A percentile compares a stretch with the other conserved stretches of the same genome.
Evolutionary conservation across 495 filamentous ascomycete genomes (phyloP).

Genomic region (Lentithecium fluviatile): DNA sequence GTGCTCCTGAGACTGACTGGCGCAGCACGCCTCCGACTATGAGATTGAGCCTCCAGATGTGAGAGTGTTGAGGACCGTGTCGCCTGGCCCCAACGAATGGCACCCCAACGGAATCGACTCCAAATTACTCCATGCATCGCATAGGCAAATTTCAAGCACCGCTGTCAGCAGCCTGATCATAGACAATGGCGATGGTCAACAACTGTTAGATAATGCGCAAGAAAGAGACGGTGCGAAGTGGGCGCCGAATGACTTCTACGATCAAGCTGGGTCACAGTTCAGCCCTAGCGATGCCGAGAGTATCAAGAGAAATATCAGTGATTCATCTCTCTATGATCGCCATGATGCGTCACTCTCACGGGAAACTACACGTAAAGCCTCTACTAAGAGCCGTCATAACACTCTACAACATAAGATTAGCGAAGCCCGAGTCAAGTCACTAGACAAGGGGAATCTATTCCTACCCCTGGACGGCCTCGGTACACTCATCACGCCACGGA

Average conservation of each 20-base stretch:
- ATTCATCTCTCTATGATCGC: neutral
- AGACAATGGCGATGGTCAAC: neutral
- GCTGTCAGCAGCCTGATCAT: neutral
- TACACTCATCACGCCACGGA: neutral
- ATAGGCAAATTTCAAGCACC: neutral
- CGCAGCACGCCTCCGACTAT: no score
- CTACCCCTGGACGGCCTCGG: neutral
- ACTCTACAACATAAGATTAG: neutral
- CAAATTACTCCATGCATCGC: neutral
- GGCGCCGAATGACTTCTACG: neutral
- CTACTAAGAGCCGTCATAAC: neutral
- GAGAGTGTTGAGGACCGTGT: neutral
- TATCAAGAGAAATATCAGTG: neutral
- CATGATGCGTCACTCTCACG: no score
- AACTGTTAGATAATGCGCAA: neutral
- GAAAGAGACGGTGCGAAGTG: neutral
- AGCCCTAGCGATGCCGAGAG: neutral
- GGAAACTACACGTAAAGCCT: neutral
- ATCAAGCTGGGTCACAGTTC: neutral
- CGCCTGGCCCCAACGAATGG: neutral
- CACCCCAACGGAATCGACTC: neutral
- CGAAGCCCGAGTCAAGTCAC: neutral
- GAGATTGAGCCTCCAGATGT: no score
- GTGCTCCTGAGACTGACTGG: no score
- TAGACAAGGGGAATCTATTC: neutral